Conservation (phyloP, 2,329 filamentous ascomycete genomes). For the Sclerotinia glacialis region DNA sequence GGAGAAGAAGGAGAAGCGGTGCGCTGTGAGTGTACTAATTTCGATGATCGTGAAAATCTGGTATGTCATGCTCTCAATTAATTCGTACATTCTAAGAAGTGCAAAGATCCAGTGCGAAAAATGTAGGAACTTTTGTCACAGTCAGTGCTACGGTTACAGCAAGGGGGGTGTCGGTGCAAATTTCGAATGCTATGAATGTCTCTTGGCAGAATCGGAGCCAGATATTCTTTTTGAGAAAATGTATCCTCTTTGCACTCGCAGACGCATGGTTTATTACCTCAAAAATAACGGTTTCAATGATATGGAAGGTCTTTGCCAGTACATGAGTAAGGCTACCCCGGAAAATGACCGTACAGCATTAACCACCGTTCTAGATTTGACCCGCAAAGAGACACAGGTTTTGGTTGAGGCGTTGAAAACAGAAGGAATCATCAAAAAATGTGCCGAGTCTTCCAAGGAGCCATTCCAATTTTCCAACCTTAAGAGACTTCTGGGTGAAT, state of each 20-base stretch:
- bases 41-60: conserved; percentile 11
- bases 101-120: conserved; percentile 29
- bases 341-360: not conserved
- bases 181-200: conserved; percentile 29
- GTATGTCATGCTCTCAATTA: not conserved
- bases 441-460: not conserved
- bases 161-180: not conserved
- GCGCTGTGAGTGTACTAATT: not conserved
- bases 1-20: not conserved
- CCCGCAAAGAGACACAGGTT: conserved; percentile 9
- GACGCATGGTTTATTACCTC: conserved; percentile 28
- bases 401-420: conserved; percentile 18
- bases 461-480: conserved; percentile 8
- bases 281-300: conserved; percentile 16
- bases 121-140: conserved; percentile 28
- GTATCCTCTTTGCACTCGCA: conserved; percentile 20
- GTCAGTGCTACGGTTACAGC: conserved; percentile 32
- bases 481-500: conserved; percentile 6
- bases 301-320: conserved; percentile 22
- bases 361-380: not conserved
- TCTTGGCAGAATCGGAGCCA: conserved; percentile 19
- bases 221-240: conserved; percentile 17
- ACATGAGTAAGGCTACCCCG: conserved; percentile 4
- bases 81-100: not conserved
- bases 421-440: conserved; percentile 22